Conservation (phyloP, 768 basidiomycete species). For the Psilocybe cubensis region DNA sequence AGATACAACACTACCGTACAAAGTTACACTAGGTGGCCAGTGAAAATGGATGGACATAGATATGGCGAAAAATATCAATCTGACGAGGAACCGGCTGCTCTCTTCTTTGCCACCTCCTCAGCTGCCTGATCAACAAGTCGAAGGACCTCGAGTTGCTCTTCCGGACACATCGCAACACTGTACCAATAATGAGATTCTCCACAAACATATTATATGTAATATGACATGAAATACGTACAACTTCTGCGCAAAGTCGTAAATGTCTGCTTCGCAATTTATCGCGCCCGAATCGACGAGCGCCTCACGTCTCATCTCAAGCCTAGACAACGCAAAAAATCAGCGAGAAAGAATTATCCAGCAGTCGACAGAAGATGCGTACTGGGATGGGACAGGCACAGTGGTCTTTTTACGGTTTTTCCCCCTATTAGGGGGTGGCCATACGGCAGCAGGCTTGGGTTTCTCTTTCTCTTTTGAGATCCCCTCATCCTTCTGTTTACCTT, state of each 20-base stretch:
- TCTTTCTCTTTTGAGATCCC: no score
- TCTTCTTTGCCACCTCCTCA: background rate
- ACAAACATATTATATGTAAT: slow-evolving; percentile 9
- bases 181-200: background rate
- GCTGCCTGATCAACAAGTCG: background rate
- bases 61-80: no score
- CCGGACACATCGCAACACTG: background rate
- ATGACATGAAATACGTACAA: slow-evolving; percentile 51
- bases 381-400: background rate
- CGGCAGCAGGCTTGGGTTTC: background rate
- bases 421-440: background rate
- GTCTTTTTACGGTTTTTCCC: background rate
- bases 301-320: slow-evolving; percentile 55
- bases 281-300: slow-evolving; percentile 68
- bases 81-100: background rate
- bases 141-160: background rate
- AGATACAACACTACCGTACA: no score
- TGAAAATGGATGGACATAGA: no score
- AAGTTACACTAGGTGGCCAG: no score
- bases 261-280: slow-evolving; percentile 53
- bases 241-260: slow-evolving; percentile 60
- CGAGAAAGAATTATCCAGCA: background rate
- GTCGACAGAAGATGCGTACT: no score
- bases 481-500: no score
- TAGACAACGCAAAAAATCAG: slow-evolving; percentile 24